Conservation (phyloP, 306 rosid species). For the Quercus cerris region DNA sequence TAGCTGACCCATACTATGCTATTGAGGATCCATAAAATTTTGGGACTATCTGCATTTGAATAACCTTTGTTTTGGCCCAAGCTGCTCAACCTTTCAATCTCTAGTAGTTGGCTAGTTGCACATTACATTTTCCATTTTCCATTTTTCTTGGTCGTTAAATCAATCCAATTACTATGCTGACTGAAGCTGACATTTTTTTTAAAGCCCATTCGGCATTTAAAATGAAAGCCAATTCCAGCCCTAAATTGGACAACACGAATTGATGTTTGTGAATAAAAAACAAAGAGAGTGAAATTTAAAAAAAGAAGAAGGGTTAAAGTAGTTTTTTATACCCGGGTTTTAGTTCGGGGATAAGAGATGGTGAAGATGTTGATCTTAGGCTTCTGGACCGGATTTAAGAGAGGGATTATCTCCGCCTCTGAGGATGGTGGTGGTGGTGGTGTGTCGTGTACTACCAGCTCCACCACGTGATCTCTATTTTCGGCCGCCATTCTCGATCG, state of each 20-base stretch:
- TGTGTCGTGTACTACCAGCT: slow-evolving; percentile 46
- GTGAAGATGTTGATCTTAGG: slow-evolving; percentile 87
- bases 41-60: neutral
- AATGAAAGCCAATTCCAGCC: no score
- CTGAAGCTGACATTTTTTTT: neutral
- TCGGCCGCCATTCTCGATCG: slow-evolving; percentile 31
- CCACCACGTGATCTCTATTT: slow-evolving; percentile 44
- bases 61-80: neutral
- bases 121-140: neutral
- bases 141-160: neutral
- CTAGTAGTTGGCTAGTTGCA: neutral
- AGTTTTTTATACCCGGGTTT: slow-evolving; percentile 36
- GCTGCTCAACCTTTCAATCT: neutral
- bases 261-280: no score
- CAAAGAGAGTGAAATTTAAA: no score
- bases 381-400: slow-evolving; percentile 44
- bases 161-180: neutral
- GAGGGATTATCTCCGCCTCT: slow-evolving; percentile 50
- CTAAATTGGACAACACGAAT: no score
- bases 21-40: no score
- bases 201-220: neutral
- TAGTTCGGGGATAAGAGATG: slow-evolving; percentile 59
- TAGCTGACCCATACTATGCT: no score
- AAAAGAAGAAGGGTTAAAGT: neutral
- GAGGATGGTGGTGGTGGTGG: slow-evolving; percentile 3